phyloP scores from a whole-genome alignment of 768 basidiomycete genomes.

The Tylopilus vinaceipallidus region DNA sequence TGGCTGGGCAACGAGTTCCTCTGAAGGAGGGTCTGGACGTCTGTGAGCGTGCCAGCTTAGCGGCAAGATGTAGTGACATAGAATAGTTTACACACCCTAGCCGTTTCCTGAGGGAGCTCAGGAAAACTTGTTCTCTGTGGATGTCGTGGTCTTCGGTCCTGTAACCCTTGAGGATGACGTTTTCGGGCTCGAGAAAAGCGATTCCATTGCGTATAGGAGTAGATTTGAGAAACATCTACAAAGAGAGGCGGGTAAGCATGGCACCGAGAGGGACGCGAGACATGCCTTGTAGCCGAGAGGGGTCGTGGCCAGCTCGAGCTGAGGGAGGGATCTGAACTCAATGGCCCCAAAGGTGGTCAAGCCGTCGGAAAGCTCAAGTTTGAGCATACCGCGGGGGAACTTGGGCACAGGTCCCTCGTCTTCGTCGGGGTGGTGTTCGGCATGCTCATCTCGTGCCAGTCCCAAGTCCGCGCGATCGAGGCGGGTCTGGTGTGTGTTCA shows the following conservation, averaged over 20 bases:
- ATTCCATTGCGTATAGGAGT: constrained; percentile 67
- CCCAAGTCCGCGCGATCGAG: constrained; percentile 54
- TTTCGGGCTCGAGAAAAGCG: constrained; percentile 73
- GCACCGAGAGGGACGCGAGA: neutral
- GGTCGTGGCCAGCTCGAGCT: constrained; percentile 71
- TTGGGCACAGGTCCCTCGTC: constrained; percentile 77
- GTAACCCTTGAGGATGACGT: constrained; percentile 58
- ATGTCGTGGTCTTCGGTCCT: constrained; percentile 63
- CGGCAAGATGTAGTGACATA: neutral
- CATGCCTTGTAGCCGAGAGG: constrained; percentile 80
- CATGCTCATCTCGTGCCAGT: constrained; percentile 36
- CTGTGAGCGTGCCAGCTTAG: constrained; percentile 9
- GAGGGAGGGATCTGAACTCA: constrained; percentile 68
- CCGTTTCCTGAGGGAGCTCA: constrained; percentile 55
- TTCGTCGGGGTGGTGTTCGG: constrained; percentile 48
- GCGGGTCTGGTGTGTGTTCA: constrained; percentile 65
- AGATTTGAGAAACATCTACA: constrained; percentile 67
- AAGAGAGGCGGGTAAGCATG: neutral
- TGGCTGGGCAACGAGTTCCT: constrained; percentile 11
- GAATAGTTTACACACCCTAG: constrained; percentile 54
- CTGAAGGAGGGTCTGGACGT: constrained; percentile 25
- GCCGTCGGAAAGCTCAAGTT: constrained; percentile 80
- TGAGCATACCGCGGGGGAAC: constrained; percentile 80
- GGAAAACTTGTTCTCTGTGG: constrained; percentile 57
- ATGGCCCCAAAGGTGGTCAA: constrained; percentile 63